Conservation (phyloP, 2,329 filamentous ascomycete species). For the Exutisphaerella laricina region DNA sequence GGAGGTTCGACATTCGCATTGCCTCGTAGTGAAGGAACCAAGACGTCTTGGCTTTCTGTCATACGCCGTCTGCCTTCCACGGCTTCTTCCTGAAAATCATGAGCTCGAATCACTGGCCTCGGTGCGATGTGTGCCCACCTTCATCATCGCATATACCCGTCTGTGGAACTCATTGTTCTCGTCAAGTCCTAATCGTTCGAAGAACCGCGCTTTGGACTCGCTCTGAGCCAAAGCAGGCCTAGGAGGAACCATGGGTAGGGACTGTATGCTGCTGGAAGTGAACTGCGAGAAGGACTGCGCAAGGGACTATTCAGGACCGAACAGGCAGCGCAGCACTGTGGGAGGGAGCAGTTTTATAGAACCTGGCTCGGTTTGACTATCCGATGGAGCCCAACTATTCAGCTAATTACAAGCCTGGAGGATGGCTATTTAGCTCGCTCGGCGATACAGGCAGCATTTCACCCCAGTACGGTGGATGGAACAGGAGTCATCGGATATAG, state of each 20-base stretch:
- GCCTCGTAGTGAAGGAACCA: slow-evolving; percentile 35
- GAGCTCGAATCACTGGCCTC: background rate
- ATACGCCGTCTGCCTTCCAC: slow-evolving; percentile 38
- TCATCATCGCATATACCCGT: slow-evolving; percentile 40
- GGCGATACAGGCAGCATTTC: slow-evolving; percentile 16
- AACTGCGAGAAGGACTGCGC: background rate
- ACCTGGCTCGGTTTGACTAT: too few relatives aligned
- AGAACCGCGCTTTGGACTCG: slow-evolving; percentile 42
- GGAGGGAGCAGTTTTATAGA: slow-evolving; percentile 3
- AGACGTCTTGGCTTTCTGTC: slow-evolving; percentile 35
- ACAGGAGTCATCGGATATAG: slow-evolving; percentile 21
- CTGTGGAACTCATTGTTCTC: slow-evolving; percentile 35
- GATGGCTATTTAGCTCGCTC: slow-evolving; percentile 17
- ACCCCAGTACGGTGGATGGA: slow-evolving; percentile 18
- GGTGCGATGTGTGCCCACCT: slow-evolving; percentile 31
- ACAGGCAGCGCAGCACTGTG: too few relatives aligned
- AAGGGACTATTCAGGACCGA: too few relatives aligned
- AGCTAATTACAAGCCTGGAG: slow-evolving; percentile 19
- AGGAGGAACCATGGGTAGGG: slow-evolving; percentile 26
- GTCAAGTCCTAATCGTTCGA: slow-evolving; percentile 38
- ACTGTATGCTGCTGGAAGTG: background rate
- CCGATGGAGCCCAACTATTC: slow-evolving; percentile 9
- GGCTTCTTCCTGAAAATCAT: slow-evolving; percentile 39
- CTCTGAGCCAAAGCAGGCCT: slow-evolving; percentile 38
- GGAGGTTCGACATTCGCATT: slow-evolving; percentile 32